phyloP scores from a whole-genome alignment of 331 rosid species.

The Telfairia occidentalis region DNA sequence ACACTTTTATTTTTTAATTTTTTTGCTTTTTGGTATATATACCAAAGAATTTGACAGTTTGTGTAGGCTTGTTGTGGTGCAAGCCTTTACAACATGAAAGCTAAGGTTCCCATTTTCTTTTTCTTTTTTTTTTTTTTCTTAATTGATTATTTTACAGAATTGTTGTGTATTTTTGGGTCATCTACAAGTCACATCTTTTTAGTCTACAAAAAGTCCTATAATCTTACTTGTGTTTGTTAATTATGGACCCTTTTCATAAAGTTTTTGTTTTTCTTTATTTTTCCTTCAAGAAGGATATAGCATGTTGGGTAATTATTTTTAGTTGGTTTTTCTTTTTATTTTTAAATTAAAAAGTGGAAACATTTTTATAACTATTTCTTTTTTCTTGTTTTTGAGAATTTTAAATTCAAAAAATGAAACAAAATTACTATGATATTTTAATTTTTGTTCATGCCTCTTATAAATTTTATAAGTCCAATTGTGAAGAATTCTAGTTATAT shows the following conservation, averaged over 20 bases:
- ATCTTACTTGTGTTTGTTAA: background rate
- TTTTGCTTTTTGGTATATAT: background rate
- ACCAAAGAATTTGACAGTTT: conserved; percentile 6
- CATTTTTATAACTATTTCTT: background rate
- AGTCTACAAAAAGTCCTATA: background rate
- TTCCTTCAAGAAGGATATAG: background rate
- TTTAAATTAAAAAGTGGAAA: background rate
- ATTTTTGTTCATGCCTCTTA: too few species aligned
- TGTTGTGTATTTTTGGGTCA: background rate
- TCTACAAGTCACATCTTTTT: background rate
- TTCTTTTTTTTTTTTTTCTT: background rate
- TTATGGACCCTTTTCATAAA: background rate
- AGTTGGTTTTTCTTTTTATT: background rate
- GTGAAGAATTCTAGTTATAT: too few species aligned
- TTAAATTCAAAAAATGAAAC: background rate
- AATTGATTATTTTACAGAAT: background rate
- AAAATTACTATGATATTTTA: too few species aligned
- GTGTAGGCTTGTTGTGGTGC: background rate
- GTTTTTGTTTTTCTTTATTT: background rate
- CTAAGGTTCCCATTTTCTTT: background rate
- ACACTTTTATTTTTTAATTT: background rate
- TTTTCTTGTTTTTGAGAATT: background rate
- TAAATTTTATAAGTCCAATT: too few species aligned
- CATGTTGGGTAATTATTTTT: background rate
- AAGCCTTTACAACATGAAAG: background rate